Percentiles rank a stretch among this genome's conserved stretches.
Evolutionary conservation across 352 stramenopile species (phyloP).

Genomic region (Globisporangium acanthophoron): DNA sequence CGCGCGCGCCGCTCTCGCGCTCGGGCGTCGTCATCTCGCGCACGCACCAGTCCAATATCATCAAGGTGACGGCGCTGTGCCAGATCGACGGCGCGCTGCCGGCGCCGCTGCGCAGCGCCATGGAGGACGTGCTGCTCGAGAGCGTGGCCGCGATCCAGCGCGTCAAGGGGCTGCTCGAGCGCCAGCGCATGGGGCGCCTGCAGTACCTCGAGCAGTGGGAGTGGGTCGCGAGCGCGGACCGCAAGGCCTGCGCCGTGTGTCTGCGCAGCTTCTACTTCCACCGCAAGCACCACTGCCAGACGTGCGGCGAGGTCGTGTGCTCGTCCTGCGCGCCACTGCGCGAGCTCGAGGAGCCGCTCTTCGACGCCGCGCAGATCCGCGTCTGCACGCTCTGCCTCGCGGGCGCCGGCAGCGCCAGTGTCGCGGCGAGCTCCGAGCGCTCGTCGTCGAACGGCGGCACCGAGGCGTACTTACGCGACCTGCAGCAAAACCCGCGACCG

Average conservation of each 20-base stretch:
- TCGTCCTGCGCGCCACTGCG: slow-evolving; percentile 63
- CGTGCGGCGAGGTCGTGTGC: slow-evolving; percentile 77
- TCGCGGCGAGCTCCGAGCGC: slow-evolving; percentile 18
- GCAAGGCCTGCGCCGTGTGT: slow-evolving; percentile 78
- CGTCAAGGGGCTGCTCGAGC: slow-evolving; percentile 57
- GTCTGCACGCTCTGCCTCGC: slow-evolving; percentile 70
- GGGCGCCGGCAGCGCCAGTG: slow-evolving; percentile 25
- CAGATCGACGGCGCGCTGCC: slow-evolving; percentile 57
- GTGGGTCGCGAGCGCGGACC: slow-evolving; percentile 61
- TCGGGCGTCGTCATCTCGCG: slow-evolving; percentile 69
- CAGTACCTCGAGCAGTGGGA: slow-evolving; percentile 79
- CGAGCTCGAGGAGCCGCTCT: slow-evolving; percentile 61
- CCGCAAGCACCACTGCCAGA: slow-evolving; percentile 69
- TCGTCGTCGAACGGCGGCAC: slow-evolving; percentile 38
- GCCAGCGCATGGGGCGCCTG: slow-evolving; percentile 66
- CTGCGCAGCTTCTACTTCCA: slow-evolving; percentile 75
- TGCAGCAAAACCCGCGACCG: slow-evolving; percentile 19
- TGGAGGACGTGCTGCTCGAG: slow-evolving; percentile 70
- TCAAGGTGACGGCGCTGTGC: slow-evolving; percentile 66
- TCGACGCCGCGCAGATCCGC: slow-evolving; percentile 54
- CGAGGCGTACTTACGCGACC: slow-evolving; percentile 34
- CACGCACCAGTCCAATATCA: slow-evolving; percentile 68
- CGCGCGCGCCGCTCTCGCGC: slow-evolving; percentile 45
- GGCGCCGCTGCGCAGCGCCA: slow-evolving; percentile 20
- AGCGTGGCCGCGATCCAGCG: slow-evolving; percentile 49